Percentiles rank a stretch among this genome's conserved stretches.
phyloP scores from a whole-genome alignment of 352 stramenopile genomes.

The Phytopythium delawarense region DNA sequence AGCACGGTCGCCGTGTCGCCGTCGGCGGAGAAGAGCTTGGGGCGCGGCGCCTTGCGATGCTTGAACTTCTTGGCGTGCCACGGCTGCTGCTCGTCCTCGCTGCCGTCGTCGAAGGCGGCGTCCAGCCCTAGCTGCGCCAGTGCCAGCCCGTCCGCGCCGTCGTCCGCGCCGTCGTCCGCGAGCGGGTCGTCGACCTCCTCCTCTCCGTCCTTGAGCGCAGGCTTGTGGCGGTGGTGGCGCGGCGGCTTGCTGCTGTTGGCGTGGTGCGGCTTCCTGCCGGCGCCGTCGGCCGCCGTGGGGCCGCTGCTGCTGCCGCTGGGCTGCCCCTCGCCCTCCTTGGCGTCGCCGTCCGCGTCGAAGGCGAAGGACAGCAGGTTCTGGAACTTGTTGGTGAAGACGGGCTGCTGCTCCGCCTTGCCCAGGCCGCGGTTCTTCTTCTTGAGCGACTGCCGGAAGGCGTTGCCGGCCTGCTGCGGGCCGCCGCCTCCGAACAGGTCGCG shows the following conservation, averaged over 20 bases:
- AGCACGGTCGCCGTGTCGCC: slow-evolving; percentile 29
- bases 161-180: slow-evolving; percentile 18
- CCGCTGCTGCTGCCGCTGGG: too few relatives aligned
- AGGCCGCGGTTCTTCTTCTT: slow-evolving; percentile 19
- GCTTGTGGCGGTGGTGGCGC: slow-evolving; percentile 2
- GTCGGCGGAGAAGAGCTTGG: slow-evolving; percentile 28
- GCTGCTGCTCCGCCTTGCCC: slow-evolving; percentile 14
- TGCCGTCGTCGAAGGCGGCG: slow-evolving; percentile 5
- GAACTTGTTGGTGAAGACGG: slow-evolving; percentile 82
- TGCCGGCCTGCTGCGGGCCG: neutral
- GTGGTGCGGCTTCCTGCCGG: too few relatives aligned
- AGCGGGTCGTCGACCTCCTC: slow-evolving; percentile 12
- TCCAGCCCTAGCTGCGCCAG: slow-evolving; percentile 52
- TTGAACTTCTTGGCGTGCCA: slow-evolving; percentile 36
- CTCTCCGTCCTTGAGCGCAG: slow-evolving; percentile 6
- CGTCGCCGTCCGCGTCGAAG: slow-evolving; percentile 32
- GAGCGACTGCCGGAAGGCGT: slow-evolving; percentile 9
- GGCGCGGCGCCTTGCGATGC: slow-evolving; percentile 31
- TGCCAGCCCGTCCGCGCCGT: slow-evolving; percentile 26
- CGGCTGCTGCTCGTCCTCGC: slow-evolving; percentile 19
- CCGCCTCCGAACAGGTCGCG: neutral
- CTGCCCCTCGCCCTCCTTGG: too few relatives aligned
- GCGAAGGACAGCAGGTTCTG: slow-evolving; percentile 78
- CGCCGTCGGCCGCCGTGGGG: too few relatives aligned
- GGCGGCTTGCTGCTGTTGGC: neutral